phyloP scores from a whole-genome alignment of 1,139 yeast species.

The Candida sanyaensis region DNA sequence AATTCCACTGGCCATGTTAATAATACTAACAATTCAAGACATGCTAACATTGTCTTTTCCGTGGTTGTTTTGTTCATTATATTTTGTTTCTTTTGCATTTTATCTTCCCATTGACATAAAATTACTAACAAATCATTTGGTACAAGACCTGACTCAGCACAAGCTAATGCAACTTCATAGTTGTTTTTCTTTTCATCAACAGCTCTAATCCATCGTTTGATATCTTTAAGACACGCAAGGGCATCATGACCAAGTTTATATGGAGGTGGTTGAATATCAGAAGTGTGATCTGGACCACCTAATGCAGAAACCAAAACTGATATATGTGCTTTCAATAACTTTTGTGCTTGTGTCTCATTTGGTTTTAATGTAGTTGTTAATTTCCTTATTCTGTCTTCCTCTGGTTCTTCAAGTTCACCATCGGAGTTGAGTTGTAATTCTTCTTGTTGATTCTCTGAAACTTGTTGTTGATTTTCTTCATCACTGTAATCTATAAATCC shows the following conservation, averaged over 20 bases:
- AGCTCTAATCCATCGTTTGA: constrained; percentile 82
- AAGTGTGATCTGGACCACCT: constrained; percentile 74
- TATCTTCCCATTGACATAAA: constrained; percentile 71
- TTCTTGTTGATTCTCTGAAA: constrained; percentile 1
- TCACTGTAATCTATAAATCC: constrained; percentile 15
- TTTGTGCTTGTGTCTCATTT: constrained; percentile 41
- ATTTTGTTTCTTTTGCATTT: constrained; percentile 22
- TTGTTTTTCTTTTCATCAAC: constrained; percentile 74
- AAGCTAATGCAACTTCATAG: constrained; percentile 85
- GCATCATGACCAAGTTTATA: constrained; percentile 92
- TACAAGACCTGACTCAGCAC: constrained; percentile 78
- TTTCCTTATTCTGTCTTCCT: constrained; percentile 29
- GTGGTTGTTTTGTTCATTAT: constrained; percentile 35
- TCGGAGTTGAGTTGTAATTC: constrained; percentile 9
- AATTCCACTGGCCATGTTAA: constrained; percentile 80
- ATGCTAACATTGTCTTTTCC: constrained; percentile 67
- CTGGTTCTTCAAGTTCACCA: constrained; percentile 15
- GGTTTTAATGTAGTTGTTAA: constrained; percentile 33
- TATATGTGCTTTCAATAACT: constrained; percentile 63
- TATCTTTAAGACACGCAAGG: constrained; percentile 80
- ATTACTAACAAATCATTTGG: constrained; percentile 74
- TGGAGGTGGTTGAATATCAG: constrained; percentile 42
- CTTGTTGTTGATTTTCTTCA: constrained; percentile 6
- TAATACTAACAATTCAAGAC: constrained; percentile 78
- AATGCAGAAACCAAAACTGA: constrained; percentile 74